A percentile compares a stretch with the other conserved stretches of the same genome.
These are phyloP conservation scores for Russula foetens DNA, from an alignment of 768 basidiomycete species.

Conservation along the genomic window DNA sequence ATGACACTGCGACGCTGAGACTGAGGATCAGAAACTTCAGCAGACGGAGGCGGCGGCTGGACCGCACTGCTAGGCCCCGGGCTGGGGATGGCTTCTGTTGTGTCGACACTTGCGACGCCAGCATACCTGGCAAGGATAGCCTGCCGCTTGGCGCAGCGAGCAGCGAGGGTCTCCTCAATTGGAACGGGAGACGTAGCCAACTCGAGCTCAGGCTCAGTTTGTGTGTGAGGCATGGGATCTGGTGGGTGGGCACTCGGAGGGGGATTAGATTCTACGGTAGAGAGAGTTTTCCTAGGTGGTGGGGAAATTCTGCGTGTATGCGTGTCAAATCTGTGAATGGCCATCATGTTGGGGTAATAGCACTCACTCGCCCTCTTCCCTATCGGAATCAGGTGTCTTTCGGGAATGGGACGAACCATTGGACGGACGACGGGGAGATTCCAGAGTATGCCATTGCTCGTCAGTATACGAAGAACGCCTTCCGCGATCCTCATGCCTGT, in stretches of 20 bases:
- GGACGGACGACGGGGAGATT: conserved; percentile 8
- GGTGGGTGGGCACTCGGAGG: conserved; percentile 6
- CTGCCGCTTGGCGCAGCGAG: too few relatives aligned
- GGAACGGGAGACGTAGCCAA: conserved; percentile 35
- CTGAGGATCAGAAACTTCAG: too few relatives aligned
- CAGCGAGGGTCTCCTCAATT: conserved; percentile 56
- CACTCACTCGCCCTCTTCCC: conserved; percentile 85
- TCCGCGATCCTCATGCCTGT: too few relatives aligned
- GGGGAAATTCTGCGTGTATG: conserved; percentile 44
- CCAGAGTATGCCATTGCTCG: conserved; percentile 14
- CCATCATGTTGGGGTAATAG: conserved; percentile 19
- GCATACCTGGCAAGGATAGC: too few relatives aligned
- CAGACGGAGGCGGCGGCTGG: too few relatives aligned
- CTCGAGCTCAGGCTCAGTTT: conserved; percentile 46
- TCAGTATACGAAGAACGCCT: conserved; percentile 8
- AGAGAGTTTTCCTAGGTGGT: conserved; percentile 6
- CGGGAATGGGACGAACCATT: conserved; percentile 17
- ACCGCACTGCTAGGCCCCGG: conserved; percentile 67
- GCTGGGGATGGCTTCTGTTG: conserved; percentile 38
- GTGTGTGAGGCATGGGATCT: conserved; percentile 24
- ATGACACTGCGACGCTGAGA: conserved; percentile 45
- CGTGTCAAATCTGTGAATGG: conserved; percentile 14
- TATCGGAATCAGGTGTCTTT: too few relatives aligned
- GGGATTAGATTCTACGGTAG: too few relatives aligned
- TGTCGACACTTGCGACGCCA: conserved; percentile 53